phyloP scores from a whole-genome alignment of 2,329 filamentous ascomycete species.

The Zarea fungicola region DNA sequence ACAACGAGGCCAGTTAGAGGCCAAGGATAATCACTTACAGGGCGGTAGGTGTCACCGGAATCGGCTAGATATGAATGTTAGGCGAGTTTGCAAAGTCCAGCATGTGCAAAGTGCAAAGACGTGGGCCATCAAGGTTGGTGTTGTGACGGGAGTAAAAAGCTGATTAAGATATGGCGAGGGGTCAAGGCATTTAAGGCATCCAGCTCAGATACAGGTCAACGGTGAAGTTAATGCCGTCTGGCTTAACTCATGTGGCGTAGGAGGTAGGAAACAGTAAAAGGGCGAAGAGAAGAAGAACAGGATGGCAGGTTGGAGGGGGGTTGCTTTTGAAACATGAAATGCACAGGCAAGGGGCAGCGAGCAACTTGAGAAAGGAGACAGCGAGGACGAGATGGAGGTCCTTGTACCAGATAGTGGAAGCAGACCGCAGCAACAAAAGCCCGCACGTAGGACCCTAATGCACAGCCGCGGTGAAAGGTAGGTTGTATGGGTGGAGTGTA shows the following conservation, averaged over 20 bases:
- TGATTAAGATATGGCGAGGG: no score
- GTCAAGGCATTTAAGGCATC: no score
- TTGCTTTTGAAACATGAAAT: not conserved
- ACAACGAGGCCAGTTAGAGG: constrained; percentile 1
- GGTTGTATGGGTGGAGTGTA: constrained; percentile 3
- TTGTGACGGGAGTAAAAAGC: constrained; percentile 16
- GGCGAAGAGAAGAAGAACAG: no score
- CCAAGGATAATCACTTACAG: constrained; percentile 40
- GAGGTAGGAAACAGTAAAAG: no score
- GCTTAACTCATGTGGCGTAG: no score
- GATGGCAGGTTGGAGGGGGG: not conserved
- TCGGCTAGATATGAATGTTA: constrained; percentile 48
- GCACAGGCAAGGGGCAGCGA: not conserved
- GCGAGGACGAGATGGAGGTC: not conserved
- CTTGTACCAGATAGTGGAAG: constrained; percentile 11
- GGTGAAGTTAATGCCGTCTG: no score
- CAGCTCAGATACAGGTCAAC: not conserved
- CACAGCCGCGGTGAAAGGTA: not conserved
- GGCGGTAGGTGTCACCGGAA: constrained; percentile 56
- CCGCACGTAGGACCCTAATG: not conserved
- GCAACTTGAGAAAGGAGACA: constrained; percentile 6
- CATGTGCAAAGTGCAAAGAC: constrained; percentile 11
- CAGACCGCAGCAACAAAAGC: not conserved
- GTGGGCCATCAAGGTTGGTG: constrained; percentile 17
- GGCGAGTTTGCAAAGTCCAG: constrained; percentile 21